These are phyloP conservation scores for Gymnopilus dilepis DNA, from an alignment of 768 basidiomycete genomes.

Conservation along the genomic window DNA sequence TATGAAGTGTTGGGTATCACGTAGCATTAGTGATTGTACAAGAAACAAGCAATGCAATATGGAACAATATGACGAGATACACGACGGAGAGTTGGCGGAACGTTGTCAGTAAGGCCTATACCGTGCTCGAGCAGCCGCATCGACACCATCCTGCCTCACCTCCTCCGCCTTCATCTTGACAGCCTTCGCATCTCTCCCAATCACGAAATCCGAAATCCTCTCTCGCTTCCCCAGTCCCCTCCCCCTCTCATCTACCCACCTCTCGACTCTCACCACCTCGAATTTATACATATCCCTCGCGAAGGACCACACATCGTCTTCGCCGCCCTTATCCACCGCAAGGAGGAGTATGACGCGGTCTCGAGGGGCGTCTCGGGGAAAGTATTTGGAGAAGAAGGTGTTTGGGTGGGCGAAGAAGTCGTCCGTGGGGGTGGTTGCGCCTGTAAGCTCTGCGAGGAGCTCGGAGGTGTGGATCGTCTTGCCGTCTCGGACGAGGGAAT, in stretches of 20 bases:
- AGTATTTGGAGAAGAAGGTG: not conserved
- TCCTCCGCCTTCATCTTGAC: not conserved
- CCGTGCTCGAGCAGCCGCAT: not conserved
- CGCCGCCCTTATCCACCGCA: not conserved
- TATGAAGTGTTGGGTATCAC: too few relatives aligned
- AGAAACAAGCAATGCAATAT: too few relatives aligned
- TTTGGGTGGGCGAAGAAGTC: constrained; percentile 7
- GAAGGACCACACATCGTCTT: not conserved
- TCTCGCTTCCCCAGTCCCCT: not conserved
- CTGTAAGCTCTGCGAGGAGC: not conserved
- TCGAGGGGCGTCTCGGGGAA: not conserved
- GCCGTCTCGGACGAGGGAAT: not conserved
- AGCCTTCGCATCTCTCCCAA: not conserved
- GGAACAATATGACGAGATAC: too few relatives aligned
- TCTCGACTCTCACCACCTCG: not conserved
- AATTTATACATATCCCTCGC: not conserved
- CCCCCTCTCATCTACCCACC: not conserved
- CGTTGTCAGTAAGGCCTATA: constrained; percentile 1
- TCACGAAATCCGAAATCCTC: constrained; percentile 2
- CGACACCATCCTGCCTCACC: not conserved
- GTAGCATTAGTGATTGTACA: too few relatives aligned
- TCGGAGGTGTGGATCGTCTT: not conserved
- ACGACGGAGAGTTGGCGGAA: too few relatives aligned
- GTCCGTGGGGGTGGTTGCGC: not conserved
- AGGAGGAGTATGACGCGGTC: not conserved